A percentile compares a stretch with the other conserved stretches of the same genome.
phyloP scores from a whole-genome alignment of 805 yeast species.

The Brettanomyces nanus region DNA sequence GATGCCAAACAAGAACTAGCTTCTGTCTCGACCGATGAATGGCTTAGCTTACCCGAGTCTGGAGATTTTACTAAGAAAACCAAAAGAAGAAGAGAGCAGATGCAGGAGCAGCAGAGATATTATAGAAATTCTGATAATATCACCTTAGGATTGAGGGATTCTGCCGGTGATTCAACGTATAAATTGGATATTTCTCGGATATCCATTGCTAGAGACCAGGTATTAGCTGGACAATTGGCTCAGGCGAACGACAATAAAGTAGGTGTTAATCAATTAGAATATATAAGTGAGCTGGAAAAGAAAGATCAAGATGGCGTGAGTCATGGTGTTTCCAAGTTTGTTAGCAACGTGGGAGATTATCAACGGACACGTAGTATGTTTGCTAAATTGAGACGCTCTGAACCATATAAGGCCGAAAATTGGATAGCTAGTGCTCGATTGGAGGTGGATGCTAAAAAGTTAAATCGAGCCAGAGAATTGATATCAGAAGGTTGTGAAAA shows the following conservation, averaged over 20 bases:
- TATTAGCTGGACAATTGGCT: conserved; percentile 46
- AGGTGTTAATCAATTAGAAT: conserved; percentile 29
- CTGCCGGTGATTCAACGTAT: conserved; percentile 18
- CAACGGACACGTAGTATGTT: conserved; percentile 51
- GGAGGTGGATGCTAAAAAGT: conserved; percentile 58
- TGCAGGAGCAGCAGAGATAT: conserved; percentile 55
- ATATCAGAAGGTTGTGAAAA: conserved; percentile 68
- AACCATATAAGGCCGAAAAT: conserved; percentile 65
- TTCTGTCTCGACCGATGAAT: conserved; percentile 55
- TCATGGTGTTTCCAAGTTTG: conserved; percentile 13
- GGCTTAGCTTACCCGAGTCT: conserved; percentile 82
- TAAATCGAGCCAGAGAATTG: conserved; percentile 46
- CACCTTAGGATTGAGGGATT: conserved; percentile 28
- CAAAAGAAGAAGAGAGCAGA: conserved; percentile 58
- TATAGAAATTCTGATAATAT: conserved; percentile 81
- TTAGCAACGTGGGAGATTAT: conserved; percentile 42
- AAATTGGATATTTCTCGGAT: conserved; percentile 42
- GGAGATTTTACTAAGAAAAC: conserved; percentile 78
- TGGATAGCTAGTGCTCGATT: conserved; percentile 85
- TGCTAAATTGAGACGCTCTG: conserved; percentile 58
- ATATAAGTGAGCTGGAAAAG: conserved; percentile 32
- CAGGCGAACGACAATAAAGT: neutral
- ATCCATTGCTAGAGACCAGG: conserved; percentile 55
- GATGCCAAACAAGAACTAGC: conserved; percentile 61
- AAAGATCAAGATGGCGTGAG: conserved; percentile 10